phyloP scores from a whole-genome alignment of 805 yeast genomes.

The Debaryomyces tyrocola region DNA sequence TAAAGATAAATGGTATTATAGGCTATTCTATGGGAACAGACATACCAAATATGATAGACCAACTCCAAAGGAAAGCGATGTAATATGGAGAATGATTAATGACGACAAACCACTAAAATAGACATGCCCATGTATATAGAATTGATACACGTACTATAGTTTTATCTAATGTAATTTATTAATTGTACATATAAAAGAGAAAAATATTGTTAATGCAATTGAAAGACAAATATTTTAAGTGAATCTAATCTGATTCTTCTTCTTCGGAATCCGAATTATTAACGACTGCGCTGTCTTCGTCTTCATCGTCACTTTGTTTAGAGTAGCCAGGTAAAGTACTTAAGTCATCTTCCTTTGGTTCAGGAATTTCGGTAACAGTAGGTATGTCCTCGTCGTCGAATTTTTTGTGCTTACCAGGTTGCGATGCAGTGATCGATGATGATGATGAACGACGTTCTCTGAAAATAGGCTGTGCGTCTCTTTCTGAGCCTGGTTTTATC shows the following conservation, averaged over 20 bases:
- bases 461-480: conserved; percentile 55
- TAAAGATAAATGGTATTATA: conserved; percentile 16
- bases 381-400: conserved; percentile 38
- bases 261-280: conserved; percentile 25
- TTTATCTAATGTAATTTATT: background rate
- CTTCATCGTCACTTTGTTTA: conserved; percentile 15
- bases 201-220: background rate
- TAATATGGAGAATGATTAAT: conserved; percentile 45
- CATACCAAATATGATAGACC: conserved; percentile 30
- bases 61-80: conserved; percentile 35
- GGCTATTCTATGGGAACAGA: conserved; percentile 27
- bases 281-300: conserved; percentile 21
- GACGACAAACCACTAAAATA: conserved; percentile 27
- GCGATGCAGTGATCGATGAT: conserved; percentile 14
- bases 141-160: background rate
- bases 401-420: conserved; percentile 38
- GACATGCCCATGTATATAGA: background rate
- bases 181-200: background rate
- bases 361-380: conserved; percentile 14
- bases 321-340: conserved; percentile 13
- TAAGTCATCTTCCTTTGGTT: conserved; percentile 15
- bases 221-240: background rate
- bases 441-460: conserved; percentile 35
- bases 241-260: conserved; percentile 12
- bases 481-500: conserved; percentile 55